Conservation (phyloP, 2,329 filamentous ascomycete species). For the Chalaropsis thielavioides region DNA sequence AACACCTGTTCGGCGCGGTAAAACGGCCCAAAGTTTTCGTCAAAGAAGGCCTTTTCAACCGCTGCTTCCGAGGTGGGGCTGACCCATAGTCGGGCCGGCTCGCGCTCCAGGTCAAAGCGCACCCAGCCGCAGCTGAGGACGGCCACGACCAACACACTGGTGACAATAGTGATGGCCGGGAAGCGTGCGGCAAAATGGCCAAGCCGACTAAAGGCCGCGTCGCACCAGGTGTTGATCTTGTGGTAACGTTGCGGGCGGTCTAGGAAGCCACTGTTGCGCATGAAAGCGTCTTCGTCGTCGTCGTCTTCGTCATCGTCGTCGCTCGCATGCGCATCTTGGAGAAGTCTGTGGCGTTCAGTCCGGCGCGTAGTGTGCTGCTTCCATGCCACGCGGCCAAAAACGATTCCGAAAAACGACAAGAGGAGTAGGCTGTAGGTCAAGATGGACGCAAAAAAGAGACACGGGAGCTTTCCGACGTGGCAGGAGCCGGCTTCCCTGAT, state of each 20-base stretch:
- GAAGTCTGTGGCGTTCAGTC: constrained; percentile 67
- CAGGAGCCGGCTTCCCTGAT: constrained; percentile 59
- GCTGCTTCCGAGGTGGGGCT: constrained; percentile 82
- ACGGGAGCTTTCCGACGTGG: constrained; percentile 75
- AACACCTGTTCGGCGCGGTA: constrained; percentile 91
- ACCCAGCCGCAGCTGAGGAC: constrained; percentile 79
- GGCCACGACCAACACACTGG: constrained; percentile 59
- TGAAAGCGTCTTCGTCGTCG: constrained; percentile 51
- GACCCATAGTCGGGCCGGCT: constrained; percentile 93
- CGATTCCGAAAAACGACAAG: constrained; percentile 46
- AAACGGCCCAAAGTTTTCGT: constrained; percentile 84
- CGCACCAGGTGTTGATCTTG: constrained; percentile 67
- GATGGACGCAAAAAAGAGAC: constrained; percentile 84
- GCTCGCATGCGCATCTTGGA: constrained; percentile 70
- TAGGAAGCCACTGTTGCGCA: constrained; percentile 60
- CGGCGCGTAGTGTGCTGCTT: constrained; percentile 58
- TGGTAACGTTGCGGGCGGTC: constrained; percentile 71
- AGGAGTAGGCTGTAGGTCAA: constrained; percentile 69
- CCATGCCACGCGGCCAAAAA: constrained; percentile 64
- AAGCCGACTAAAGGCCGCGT: constrained; percentile 63
- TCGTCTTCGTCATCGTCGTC: constrained; percentile 94
- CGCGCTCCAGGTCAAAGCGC: constrained; percentile 73
- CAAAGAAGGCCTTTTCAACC: constrained; percentile 87
- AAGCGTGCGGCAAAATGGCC: constrained; percentile 71
- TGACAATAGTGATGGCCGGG: constrained; percentile 66